Percentiles rank a stretch among this genome's conserved stretches.
Evolutionary conservation across 257 asterid species (phyloP).

Genomic region (Ehretia macrophylla): DNA sequence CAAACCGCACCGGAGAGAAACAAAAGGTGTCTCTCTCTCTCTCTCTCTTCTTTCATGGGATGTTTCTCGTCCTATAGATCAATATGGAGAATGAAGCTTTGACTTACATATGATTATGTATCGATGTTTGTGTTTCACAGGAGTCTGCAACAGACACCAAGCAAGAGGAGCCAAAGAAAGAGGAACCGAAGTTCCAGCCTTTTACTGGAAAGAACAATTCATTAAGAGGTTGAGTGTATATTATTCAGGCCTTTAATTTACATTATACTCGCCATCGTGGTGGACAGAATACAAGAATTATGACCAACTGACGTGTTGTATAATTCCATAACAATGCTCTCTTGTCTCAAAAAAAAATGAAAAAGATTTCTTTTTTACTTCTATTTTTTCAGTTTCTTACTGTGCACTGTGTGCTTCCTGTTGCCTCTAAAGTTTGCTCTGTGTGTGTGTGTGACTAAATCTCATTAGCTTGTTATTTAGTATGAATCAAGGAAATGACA

Average conservation of each 20-base stretch:
- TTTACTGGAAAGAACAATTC: conserved; percentile 43
- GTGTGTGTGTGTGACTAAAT: too few relatives aligned
- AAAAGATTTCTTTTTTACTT: too few relatives aligned
- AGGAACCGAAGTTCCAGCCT: conserved; percentile 48
- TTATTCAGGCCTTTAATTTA: conserved; percentile 4
- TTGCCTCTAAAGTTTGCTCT: too few relatives aligned
- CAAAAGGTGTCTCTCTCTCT: conserved; percentile 40
- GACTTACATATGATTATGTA: neutral
- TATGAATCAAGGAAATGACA: too few relatives aligned
- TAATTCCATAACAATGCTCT: neutral
- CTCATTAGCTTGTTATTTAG: too few relatives aligned
- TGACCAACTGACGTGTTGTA: neutral
- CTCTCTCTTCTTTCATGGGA: too few relatives aligned
- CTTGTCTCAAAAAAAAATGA: too few relatives aligned
- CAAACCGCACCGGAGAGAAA: conserved; percentile 41
- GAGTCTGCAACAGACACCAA: conserved; percentile 60
- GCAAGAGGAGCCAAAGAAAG: conserved; percentile 67
- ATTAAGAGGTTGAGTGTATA: conserved; percentile 26
- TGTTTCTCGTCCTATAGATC: neutral
- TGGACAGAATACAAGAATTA: neutral
- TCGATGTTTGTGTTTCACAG: conserved; percentile 24
- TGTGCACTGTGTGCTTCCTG: too few relatives aligned
- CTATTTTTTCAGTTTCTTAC: too few relatives aligned
- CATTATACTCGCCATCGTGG: neutral
- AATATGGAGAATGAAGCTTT: neutral